Evolutionary conservation across 2,329 filamentous ascomycete species (phyloP), one percentile per base, ranked within the genome.

Genomic region (Cytospora mali): DNA sequence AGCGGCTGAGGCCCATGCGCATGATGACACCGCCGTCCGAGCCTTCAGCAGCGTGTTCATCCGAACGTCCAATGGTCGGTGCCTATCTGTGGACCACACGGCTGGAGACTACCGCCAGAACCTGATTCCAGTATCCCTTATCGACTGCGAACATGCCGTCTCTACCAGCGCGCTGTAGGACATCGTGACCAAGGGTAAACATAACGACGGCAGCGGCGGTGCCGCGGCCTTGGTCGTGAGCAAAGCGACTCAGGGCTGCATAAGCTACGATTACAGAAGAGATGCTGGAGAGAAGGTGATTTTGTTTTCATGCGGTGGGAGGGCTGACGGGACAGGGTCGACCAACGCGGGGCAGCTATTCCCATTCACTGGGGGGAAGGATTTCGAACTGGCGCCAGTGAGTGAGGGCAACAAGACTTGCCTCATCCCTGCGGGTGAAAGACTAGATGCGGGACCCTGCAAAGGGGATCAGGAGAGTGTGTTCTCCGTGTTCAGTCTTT

Each of bases 41-140:
- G 76, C 77, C 7, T 79, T 83, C 61, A 75, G 74, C 42, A 74
- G 73, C 42, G 77, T 80, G 46, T 74, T 76, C 60, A 80, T 84
- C 69, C 74, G 77, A 33, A 77, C 80, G 0, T 71, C 80, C 13
- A 77, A 80, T 64, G 81, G 81, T 28, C 75, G 79, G 57, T 84
- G 81, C 62, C 74, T 84, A n/a, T 82, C 77, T 35, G 71, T 83
- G 51, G 79, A 84, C 67, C 79, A 80, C 0, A 80, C 80, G 1
- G 81, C 80, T 0, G 82, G 81, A 39, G 81, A 84, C 66, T 84
- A 83, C 70, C 79, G 81, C 6, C 74, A 80, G 70, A 84, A 84
- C 66, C 73, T 84, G 53, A 82, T 84, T 56, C 81, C 81, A 2
- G 71, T 84, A 10, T 74, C 75, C 25, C 68, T 83, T 11, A 77